A percentile compares a stretch with the other conserved stretches of the same genome.
Conservation (phyloP, 163 green algal genomes). For the Chloroidium sp. region DNA sequence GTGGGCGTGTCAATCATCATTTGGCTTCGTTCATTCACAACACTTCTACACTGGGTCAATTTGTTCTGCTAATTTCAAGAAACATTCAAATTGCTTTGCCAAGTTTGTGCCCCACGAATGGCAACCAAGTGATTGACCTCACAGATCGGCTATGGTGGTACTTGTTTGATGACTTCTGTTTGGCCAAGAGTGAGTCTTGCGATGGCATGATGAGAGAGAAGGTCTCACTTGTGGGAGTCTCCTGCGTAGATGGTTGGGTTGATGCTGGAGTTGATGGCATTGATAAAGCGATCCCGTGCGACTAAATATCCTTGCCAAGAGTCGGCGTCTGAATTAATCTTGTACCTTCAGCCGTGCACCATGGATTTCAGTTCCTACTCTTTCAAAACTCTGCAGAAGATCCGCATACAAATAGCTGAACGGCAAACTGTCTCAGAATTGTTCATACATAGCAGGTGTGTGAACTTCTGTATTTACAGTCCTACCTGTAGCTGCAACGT, state of each 20-base stretch:
- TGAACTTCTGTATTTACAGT: not conserved
- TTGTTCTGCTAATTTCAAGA: too few relatives aligned
- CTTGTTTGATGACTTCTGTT: too few relatives aligned
- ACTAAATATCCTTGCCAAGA: constrained; percentile 9
- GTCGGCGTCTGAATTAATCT: constrained; percentile 2
- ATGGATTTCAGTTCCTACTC: not conserved
- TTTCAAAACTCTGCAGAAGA: not conserved
- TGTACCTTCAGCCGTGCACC: constrained; percentile 1
- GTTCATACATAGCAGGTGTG: not conserved
- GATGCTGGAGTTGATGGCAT: not conserved
- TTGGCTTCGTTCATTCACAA: not conserved
- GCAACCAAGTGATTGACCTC: too few relatives aligned
- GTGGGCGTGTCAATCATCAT: not conserved
- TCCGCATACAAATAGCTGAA: not conserved
- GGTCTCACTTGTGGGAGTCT: constrained; percentile 1
- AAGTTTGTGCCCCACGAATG: too few relatives aligned
- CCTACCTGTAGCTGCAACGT: too few relatives aligned
- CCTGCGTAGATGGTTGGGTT: constrained; percentile 9
- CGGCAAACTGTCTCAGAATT: not conserved
- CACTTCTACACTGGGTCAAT: not conserved
- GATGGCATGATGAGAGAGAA: too few relatives aligned
- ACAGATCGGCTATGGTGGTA: too few relatives aligned
- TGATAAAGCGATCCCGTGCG: constrained; percentile 2
- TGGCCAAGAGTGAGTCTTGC: too few relatives aligned
- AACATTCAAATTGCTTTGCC: too few relatives aligned